These are phyloP conservation scores for Scutellaria minor DNA, from an alignment of 257 asterid genomes.

Conservation along the genomic window DNA sequence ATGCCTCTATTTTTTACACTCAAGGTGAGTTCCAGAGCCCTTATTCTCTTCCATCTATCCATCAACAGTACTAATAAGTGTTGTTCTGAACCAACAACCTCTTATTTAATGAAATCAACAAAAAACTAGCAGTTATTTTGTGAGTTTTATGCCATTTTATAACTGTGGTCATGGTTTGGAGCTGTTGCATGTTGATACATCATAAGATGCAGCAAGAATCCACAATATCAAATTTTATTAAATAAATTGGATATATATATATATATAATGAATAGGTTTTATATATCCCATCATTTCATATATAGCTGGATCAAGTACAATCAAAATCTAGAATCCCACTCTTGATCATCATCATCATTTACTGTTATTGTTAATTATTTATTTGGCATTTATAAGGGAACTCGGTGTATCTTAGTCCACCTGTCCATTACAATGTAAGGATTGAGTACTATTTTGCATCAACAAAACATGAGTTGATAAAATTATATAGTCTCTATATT, in stretches of 20 bases:
- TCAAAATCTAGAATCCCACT: background rate
- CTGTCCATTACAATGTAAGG: constrained; percentile 5
- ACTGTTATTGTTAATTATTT: background rate
- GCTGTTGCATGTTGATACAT: constrained; percentile 16
- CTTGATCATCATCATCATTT: background rate
- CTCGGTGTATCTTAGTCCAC: constrained; percentile 15
- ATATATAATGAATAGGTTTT: background rate
- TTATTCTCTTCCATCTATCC: constrained; percentile 19
- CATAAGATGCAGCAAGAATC: constrained; percentile 11
- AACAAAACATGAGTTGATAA: background rate
- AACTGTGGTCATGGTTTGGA: background rate
- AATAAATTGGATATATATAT: too few relatives aligned
- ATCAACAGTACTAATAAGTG: constrained; percentile 18
- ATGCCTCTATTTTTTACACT: constrained; percentile 63
- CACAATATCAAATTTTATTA: background rate
- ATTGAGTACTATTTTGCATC: constrained; percentile 17
- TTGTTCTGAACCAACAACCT: constrained; percentile 11
- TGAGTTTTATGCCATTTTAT: constrained; percentile 8
- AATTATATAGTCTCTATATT: background rate
- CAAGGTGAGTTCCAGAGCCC: constrained; percentile 53
- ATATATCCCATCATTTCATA: constrained; percentile 9
- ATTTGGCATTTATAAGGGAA: background rate
- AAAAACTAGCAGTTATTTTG: constrained; percentile 2
- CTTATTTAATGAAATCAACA: constrained; percentile 20
- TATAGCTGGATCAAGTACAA: constrained; percentile 12